Percentiles rank a stretch among this genome's conserved stretches.
Evolutionary conservation across 805 yeast species (phyloP).

Genomic region (Candida vaughaniae): DNA sequence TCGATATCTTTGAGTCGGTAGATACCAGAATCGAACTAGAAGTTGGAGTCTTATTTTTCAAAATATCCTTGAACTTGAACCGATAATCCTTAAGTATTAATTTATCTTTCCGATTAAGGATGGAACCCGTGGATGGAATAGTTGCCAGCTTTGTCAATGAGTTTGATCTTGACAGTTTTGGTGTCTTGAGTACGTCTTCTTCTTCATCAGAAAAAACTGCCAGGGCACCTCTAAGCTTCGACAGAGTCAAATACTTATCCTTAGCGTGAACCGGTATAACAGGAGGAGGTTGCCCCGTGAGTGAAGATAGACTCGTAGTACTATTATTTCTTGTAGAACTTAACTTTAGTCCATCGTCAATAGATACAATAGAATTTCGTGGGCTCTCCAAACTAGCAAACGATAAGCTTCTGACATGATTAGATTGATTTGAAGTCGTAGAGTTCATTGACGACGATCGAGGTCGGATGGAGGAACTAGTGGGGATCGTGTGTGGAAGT

Average conservation of each 20-base stretch:
- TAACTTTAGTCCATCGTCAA: constrained; percentile 31
- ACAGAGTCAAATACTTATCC: background rate
- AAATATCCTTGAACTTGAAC: constrained; percentile 18
- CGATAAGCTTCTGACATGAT: constrained; percentile 30
- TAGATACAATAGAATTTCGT: constrained; percentile 39
- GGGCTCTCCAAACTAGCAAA: constrained; percentile 39
- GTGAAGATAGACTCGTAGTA: constrained; percentile 20
- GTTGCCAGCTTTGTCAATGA: constrained; percentile 10
- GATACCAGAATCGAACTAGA: background rate
- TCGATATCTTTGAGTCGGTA: constrained; percentile 1
- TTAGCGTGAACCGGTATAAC: background rate
- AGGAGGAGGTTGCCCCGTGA: constrained; percentile 5
- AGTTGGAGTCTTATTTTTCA: constrained; percentile 15
- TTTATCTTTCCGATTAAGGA: constrained; percentile 2
- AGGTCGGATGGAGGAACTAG: constrained; percentile 18
- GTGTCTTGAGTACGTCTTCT: constrained; percentile 18
- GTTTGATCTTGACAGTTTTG: constrained; percentile 15
- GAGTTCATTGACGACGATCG: constrained; percentile 36
- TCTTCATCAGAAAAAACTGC: constrained; percentile 38
- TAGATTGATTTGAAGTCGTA: constrained; percentile 25
- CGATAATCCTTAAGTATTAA: constrained; percentile 23
- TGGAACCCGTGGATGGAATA: background rate
- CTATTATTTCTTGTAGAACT: constrained; percentile 35
- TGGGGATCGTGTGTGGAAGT: too few relatives aligned
- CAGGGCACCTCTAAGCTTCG: constrained; percentile 6